Evolutionary conservation across 2,329 filamentous ascomycete genomes (phyloP).

Genomic region (Penicillium sp.): DNA sequence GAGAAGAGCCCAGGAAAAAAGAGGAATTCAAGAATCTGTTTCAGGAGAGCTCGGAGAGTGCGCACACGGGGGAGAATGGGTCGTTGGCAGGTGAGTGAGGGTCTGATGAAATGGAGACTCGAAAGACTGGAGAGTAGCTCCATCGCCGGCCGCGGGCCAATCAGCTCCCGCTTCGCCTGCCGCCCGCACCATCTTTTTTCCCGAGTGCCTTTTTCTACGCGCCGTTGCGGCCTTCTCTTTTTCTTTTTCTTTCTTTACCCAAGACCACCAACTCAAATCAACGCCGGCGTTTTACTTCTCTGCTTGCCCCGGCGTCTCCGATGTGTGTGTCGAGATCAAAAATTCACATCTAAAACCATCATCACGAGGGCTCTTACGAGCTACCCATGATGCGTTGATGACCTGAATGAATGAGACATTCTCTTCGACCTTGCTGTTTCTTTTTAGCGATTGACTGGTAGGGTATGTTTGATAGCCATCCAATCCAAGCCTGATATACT

Average conservation of each 20-base stretch:
- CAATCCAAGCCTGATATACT: constrained; percentile 4
- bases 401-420: constrained; percentile 47
- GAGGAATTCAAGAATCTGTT: constrained; percentile 12
- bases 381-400: constrained; percentile 48
- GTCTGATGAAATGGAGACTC: constrained; percentile 30
- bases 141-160: constrained; percentile 26
- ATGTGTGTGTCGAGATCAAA: constrained; percentile 68
- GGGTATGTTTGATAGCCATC: constrained; percentile 19
- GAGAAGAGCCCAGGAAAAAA: not conserved
- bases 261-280: constrained; percentile 75
- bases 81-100: not conserved
- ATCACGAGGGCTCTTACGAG: constrained; percentile 57
- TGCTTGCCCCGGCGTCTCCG: constrained; percentile 68
- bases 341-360: constrained; percentile 77
- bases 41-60: not conserved
- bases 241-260: constrained; percentile 40
- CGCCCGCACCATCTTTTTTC: constrained; percentile 35
- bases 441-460: constrained; percentile 1
- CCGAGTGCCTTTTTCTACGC: constrained; percentile 17
- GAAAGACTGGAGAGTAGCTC: constrained; percentile 17
- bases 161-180: constrained; percentile 26
- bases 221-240: constrained; percentile 9
- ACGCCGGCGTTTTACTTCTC: constrained; percentile 56
- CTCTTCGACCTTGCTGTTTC: constrained; percentile 4
- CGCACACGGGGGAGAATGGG: not conserved